phyloP scores from a whole-genome alignment of 208 protist species.

The Leishmania braziliensis region DNA sequence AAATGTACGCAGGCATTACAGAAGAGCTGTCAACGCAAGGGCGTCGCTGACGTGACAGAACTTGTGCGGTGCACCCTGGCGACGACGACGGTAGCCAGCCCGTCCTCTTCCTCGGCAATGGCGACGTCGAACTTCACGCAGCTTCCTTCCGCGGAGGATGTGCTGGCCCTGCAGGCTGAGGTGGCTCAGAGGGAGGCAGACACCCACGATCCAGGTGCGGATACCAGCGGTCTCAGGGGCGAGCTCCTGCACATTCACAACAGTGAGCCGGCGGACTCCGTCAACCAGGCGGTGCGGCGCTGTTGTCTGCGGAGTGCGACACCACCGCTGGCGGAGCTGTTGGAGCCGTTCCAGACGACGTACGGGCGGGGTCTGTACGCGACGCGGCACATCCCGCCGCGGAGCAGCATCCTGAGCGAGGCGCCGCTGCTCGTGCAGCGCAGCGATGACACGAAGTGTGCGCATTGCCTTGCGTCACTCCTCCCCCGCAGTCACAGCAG shows the following conservation, averaged over 20 bases:
- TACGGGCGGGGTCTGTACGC: slow-evolving; percentile 83
- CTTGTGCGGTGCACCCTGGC: slow-evolving; percentile 12
- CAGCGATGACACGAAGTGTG: slow-evolving; percentile 50
- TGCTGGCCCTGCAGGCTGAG: slow-evolving; percentile 19
- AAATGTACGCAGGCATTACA: slow-evolving; percentile 64
- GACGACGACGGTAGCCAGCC: background rate
- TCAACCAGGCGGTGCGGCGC: slow-evolving; percentile 13
- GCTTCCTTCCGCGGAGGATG: slow-evolving; percentile 18
- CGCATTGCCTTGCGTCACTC: slow-evolving; percentile 71
- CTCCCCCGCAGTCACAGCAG: slow-evolving; percentile 1
- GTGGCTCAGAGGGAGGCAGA: slow-evolving; percentile 2
- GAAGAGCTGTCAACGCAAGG: slow-evolving; percentile 48
- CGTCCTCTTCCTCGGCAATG: background rate
- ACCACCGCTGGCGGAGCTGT: slow-evolving; percentile 50
- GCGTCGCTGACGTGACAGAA: slow-evolving; percentile 10
- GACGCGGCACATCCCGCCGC: slow-evolving; percentile 36
- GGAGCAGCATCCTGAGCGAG: slow-evolving; percentile 60
- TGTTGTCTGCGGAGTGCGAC: slow-evolving; percentile 29
- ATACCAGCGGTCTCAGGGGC: slow-evolving; percentile 8
- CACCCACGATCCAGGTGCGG: background rate
- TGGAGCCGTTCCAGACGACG: slow-evolving; percentile 51
- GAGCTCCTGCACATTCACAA: slow-evolving; percentile 25
- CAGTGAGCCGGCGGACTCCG: slow-evolving; percentile 15
- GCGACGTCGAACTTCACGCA: background rate
- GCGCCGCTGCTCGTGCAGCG: slow-evolving; percentile 64